Conservation (phyloP, 2,329 filamentous ascomycete genomes). For the Pyrenophora graminea region DNA sequence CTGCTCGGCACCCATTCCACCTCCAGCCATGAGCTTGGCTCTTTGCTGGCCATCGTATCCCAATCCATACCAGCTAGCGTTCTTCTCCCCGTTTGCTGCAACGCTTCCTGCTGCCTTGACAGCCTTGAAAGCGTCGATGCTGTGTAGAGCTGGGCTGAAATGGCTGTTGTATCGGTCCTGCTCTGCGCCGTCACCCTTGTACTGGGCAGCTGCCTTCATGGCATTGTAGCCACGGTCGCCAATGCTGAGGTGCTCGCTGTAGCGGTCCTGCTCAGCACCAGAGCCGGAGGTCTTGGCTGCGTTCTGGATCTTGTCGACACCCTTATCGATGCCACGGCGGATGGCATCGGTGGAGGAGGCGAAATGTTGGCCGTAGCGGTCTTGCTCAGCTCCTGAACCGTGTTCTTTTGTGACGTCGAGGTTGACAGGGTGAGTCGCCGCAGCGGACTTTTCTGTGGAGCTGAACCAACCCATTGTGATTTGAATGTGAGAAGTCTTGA, state of each 20-base stretch:
- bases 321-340: slow-evolving; percentile 26
- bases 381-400: slow-evolving; percentile 41
- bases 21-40: slow-evolving; percentile 34
- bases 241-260: slow-evolving; percentile 24
- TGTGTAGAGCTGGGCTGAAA: slow-evolving; percentile 29
- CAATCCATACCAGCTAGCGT: slow-evolving; percentile 35
- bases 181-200: slow-evolving; percentile 36
- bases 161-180: slow-evolving; percentile 40
- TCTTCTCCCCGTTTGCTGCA: slow-evolving; percentile 27
- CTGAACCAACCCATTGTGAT: slow-evolving; percentile 35
- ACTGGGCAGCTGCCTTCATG: slow-evolving; percentile 21
- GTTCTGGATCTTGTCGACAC: slow-evolving; percentile 23
- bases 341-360: slow-evolving; percentile 25
- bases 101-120: slow-evolving; percentile 30
- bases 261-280: slow-evolving; percentile 34
- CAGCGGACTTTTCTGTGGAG: slow-evolving; percentile 27
- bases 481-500: neutral
- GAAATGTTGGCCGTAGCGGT: slow-evolving; percentile 39
- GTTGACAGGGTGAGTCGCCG: slow-evolving; percentile 26
- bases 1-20: slow-evolving; percentile 42
- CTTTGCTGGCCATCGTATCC: slow-evolving; percentile 38
- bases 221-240: slow-evolving; percentile 16
- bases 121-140: slow-evolving; percentile 31
- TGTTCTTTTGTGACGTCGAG: slow-evolving; percentile 28
- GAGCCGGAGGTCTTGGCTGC: slow-evolving; percentile 19